Evolutionary conservation across 495 filamentous ascomycete genomes (phyloP), one percentile per base, ranked within the genome.

Genomic region (Penicillium soppii): DNA sequence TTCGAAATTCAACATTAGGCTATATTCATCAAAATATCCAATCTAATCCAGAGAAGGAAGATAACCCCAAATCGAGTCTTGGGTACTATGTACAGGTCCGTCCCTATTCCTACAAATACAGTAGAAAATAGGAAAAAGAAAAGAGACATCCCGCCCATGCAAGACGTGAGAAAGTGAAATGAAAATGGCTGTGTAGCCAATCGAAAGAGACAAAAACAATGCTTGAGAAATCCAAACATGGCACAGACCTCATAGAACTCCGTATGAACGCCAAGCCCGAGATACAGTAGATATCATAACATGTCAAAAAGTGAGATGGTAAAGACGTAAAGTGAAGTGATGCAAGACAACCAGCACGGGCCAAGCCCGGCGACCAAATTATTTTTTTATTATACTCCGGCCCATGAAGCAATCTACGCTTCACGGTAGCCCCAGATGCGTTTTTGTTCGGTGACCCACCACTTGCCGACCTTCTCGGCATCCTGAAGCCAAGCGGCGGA

Each of bases 371-470:
- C 12, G 4, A 13, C 15, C 7, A 2, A 23, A 19, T 37, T 25
- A 2, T 49, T 40, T 40, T 32, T 49, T 27, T 40, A 9, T 7
- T n/a, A 16, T 26, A 19, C 2, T n/a, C 15, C 6, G 7, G 8
- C 25, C 12, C 43, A 21, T n/a, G 12, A 22, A 33, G 40, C 23
- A 13, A 17, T 13, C 40, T 50, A 63, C 12, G 50, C 57, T 43
- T 62, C 61, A 13, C 61, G 52, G 50, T 74, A 75, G 20, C 69
- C 66, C 72, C 72, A 75, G 20, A 72, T 61, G n/a, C 67, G 59
- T 21, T 65, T 63, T 53, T 72, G 66, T 46, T 75, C 69, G 40
- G 53, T 63, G 15, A 70, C 61, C 58, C 62, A 71, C 72, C 72
- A 75, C 22, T 59, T 57, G 7, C 57, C 69, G 23, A 75, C 65